A percentile compares a stretch with the other conserved stretches of the same genome.
These are phyloP conservation scores for Macroventuria anomochaeta DNA, from an alignment of 2,329 filamentous ascomycete genomes.

Conservation along the genomic window DNA sequence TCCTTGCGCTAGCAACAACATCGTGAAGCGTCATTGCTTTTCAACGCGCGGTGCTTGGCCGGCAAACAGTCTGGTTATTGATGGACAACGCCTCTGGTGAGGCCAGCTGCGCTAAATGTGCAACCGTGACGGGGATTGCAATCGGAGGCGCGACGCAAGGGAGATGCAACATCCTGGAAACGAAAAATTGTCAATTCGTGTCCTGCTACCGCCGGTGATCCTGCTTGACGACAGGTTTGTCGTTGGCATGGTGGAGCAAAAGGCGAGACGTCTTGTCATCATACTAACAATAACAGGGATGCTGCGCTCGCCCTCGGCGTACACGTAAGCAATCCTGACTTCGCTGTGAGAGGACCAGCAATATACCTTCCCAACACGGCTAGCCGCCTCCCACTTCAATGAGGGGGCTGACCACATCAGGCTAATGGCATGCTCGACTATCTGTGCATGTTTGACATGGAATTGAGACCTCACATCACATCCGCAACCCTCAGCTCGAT, in stretches of 20 bases:
- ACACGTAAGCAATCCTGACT: conserved; percentile 17
- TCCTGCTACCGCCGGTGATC: conserved; percentile 34
- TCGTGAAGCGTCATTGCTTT: conserved; percentile 33
- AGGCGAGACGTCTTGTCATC: conserved; percentile 20
- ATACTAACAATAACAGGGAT: conserved; percentile 17
- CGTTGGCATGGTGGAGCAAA: conserved; percentile 21
- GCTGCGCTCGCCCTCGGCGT: conserved; percentile 6
- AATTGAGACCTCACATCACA: conserved; percentile 15
- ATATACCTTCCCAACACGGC: conserved; percentile 9
- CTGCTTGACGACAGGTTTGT: conserved; percentile 23
- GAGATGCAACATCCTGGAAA: conserved; percentile 32
- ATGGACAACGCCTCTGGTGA: conserved; percentile 26
- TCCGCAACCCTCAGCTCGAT: conserved; percentile 10
- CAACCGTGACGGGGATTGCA: conserved; percentile 37
- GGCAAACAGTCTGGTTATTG: conserved; percentile 16
- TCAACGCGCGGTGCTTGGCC: conserved; percentile 34
- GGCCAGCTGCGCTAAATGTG: conserved; percentile 41
- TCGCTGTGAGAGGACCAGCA: conserved; percentile 10
- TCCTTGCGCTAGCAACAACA: conserved; percentile 26
- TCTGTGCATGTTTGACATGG: conserved; percentile 16
- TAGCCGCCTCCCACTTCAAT: conserved; percentile 4
- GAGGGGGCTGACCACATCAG: conserved; percentile 19
- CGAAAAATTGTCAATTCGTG: conserved; percentile 27
- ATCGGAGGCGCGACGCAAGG: conserved; percentile 35
- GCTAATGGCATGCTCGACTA: conserved; percentile 20